Evolutionary conservation across 768 basidiomycete genomes (phyloP), one percentile per base, ranked within the genome.

Genomic region (Kwoniella sp.): DNA sequence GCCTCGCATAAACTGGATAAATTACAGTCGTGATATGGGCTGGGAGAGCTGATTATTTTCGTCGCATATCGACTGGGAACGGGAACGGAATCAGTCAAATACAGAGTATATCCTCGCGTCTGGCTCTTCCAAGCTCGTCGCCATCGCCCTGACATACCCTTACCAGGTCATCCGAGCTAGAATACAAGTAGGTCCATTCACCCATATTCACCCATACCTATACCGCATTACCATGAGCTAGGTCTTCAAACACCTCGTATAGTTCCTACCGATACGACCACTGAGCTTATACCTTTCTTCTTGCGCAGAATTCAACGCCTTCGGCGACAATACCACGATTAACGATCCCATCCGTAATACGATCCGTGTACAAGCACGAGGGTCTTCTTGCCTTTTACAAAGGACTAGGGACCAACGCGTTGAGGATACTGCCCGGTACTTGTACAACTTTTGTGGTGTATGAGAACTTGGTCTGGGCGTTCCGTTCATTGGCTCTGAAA

Each of bases 371-470:
- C 86, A 77, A 82, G 33, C 83, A 88, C 62, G 94, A 96, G 78
- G 90, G 94, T 12, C 46, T 88, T 17, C 81, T 83, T 51, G 95
- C 92, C 1, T 98, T 98, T 78, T 99, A 97, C 81, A 90, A 94
- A 53, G 96, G 96, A 1, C 84, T 99, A 8, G 94, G 88, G 1
- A 94, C 92, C 26, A 98, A 97, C 75, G 85, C 96, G 25, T 87
- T 99, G 13, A 86, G 96, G 15, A 94, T 99, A 53, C 84, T 98
- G 17, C 96, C 96, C 0, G 96, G 95, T 27, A 98, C 95, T 2
- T 97, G 95, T 77, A 90, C 97, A 50, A 98, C 95, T 4, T 96
- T 98, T 69, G 95, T 98, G 40, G 93, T 97, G 21, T 99, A 98
- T 77, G 96, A 81, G 68, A 80, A 81, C 56, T 37, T 81, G 36